Conservation (phyloP, 352 stramenopile species). For the Phytophthora crassamura region DNA sequence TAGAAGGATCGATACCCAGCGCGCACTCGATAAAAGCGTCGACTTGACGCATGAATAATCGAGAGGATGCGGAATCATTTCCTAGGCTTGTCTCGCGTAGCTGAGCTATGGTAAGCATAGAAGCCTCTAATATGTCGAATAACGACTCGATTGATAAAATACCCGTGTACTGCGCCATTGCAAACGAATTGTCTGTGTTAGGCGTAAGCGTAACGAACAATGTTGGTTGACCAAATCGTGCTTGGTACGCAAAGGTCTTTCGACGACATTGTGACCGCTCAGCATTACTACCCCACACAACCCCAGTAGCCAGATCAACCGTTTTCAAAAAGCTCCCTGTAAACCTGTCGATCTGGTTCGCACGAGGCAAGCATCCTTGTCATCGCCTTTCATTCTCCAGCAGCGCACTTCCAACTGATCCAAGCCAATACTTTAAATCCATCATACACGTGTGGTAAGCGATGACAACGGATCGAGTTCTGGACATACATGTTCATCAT, state of each 20-base stretch:
- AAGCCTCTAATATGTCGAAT: too few relatives aligned
- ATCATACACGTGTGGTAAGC: not conserved
- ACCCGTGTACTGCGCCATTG: too few relatives aligned
- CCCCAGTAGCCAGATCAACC: not conserved
- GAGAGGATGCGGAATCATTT: too few relatives aligned
- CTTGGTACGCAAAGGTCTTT: not conserved
- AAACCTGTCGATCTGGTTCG: not conserved
- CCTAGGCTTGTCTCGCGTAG: too few relatives aligned
- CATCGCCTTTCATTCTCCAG: not conserved
- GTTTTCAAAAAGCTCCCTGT: not conserved
- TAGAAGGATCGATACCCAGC: too few relatives aligned
- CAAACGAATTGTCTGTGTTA: too few relatives aligned
- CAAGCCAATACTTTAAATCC: not conserved
- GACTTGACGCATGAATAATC: too few relatives aligned
- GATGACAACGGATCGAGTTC: too few relatives aligned
- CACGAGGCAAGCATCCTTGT: not conserved
- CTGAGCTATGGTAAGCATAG: too few relatives aligned
- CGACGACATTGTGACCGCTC: not conserved
- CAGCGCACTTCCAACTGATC: not conserved
- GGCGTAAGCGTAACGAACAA: too few relatives aligned
- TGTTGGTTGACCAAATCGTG: not conserved
- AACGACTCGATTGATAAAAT: too few relatives aligned
- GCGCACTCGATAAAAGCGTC: too few relatives aligned
- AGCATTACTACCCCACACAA: not conserved
- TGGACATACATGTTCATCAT: not conserved